A percentile compares a stretch with the other conserved stretches of the same genome.
These are phyloP conservation scores for Boletus rubroflammeus DNA, from an alignment of 768 basidiomycete genomes.

Conservation along the genomic window DNA sequence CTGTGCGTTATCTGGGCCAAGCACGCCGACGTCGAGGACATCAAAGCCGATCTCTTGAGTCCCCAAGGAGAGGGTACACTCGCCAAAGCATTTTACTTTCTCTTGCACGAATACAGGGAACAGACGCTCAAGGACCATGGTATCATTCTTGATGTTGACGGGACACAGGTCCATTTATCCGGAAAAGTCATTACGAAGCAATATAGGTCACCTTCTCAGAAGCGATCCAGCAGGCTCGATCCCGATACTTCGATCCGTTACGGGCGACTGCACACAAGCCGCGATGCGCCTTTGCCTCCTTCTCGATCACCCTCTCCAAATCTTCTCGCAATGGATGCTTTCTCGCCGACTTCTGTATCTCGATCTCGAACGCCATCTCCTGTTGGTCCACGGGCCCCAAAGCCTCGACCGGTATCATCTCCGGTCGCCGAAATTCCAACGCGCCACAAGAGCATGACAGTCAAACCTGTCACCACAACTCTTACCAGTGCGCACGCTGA, in stretches of 20 bases:
- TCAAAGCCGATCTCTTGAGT: conserved; percentile 64
- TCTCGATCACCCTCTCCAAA: conserved; percentile 31
- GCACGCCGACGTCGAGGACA: conserved; percentile 55
- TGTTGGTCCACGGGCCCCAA: conserved; percentile 46
- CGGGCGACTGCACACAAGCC: conserved; percentile 22
- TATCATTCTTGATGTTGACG: conserved; percentile 38
- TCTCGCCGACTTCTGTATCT: conserved; percentile 25
- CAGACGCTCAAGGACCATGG: conserved; percentile 53
- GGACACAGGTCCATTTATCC: conserved; percentile 8
- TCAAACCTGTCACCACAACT: conserved; percentile 19
- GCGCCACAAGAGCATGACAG: conserved; percentile 32
- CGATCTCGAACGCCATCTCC: conserved; percentile 47
- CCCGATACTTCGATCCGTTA: conserved; percentile 8
- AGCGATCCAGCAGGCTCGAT: conserved; percentile 22
- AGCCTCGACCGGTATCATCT: conserved; percentile 29
- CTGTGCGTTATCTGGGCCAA: conserved; percentile 83
- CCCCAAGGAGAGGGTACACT: conserved; percentile 67
- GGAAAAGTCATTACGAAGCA: conserved; percentile 38
- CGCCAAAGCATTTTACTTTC: conserved; percentile 87
- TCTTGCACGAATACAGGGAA: conserved; percentile 74
- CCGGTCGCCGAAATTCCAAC: conserved; percentile 26
- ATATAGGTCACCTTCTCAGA: conserved; percentile 40
- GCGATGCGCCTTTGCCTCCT: conserved; percentile 27
- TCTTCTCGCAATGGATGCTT: conserved; percentile 2
- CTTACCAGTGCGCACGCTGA: conserved; percentile 21